These are phyloP conservation scores for Starmerella tilneyi DNA, from an alignment of 805 yeast species.

Conservation along the genomic window DNA sequence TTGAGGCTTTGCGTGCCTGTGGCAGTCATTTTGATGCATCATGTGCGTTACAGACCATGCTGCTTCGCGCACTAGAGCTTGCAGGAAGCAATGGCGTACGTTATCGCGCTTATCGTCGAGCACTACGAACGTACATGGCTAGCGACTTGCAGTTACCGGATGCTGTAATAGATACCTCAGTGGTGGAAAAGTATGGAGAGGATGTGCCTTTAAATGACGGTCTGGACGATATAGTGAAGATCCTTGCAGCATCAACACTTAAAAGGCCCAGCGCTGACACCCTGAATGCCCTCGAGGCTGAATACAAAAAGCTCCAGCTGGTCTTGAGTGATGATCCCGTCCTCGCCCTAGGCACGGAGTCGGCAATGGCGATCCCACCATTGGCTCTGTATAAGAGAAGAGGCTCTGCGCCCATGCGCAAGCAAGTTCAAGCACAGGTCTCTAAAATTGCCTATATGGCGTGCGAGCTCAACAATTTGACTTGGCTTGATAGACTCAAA, in stretches of 20 bases:
- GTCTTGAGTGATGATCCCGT: background rate
- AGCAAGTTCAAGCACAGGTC: background rate
- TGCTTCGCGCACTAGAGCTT: background rate
- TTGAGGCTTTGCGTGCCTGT: background rate
- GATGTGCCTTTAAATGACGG: background rate
- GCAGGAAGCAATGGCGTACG: background rate
- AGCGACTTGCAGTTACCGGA: background rate
- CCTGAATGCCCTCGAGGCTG: background rate
- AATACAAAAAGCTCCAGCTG: background rate
- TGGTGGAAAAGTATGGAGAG: background rate
- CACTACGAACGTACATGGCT: background rate
- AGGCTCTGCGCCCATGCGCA: background rate
- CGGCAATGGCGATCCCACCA: background rate
- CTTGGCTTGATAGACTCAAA: background rate
- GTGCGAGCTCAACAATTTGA: background rate
- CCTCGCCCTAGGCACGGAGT: background rate
- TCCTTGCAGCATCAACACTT: background rate
- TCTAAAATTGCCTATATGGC: background rate
- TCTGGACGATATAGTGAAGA: background rate
- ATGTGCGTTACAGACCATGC: background rate
- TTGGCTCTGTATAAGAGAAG: background rate
- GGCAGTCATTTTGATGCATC: constrained; percentile 3
- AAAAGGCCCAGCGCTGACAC: background rate
- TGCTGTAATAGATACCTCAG: background rate
- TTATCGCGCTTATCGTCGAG: constrained; percentile 1